Evolutionary conservation across 371 early-diverging fungal genomes (phyloP), one percentile per base, ranked within the genome.

Genomic region (Mucor sp.): DNA sequence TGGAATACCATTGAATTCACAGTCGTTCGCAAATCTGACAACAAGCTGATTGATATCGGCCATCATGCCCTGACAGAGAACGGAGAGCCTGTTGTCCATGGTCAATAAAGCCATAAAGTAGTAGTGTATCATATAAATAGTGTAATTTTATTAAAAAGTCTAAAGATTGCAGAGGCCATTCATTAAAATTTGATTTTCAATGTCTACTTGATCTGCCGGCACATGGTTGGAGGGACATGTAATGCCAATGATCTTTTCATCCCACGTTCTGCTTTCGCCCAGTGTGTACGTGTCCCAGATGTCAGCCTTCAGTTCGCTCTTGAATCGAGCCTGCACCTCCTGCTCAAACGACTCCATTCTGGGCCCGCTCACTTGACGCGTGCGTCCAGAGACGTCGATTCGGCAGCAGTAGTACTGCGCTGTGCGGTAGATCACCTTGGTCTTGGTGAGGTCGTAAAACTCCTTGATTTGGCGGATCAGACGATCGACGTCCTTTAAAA

Each of bases 371-470:
- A 77, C 66, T 43, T 67, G 63, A n/a, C 87, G 72, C 2, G 72
- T 58, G 37, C 80, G 72, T n/a, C 50, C 58, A 5, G 79, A 68
- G 1, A 19, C 32, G 50, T 85, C 87, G 1, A 78, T 71, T 39
- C 84, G 80, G 55, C 87, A 86, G 66, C 87, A 86, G 60, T 76
- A 85, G 56, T 82, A 82, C 67, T 86, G 87, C 0, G 83, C 77
- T 9, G 87, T 78, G 27, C 87, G 84, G 47, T 84, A 78, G 0
- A 83, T 61, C n/a, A 86, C 73, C n/a, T 48, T 43, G 0, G 78
- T 77, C 30, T 58, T 63, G 6, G 33, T 58, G 6, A 64, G 53
- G 11, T 72, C 58, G 56, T 85, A 84, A 19, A 70, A 69, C 14
- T 43, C 41, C 19, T 70, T 63, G 37, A 83, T 64, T 19, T 68